These are phyloP conservation scores for Suillus plorans DNA, from an alignment of 768 basidiomycete genomes.

Conservation along the genomic window DNA sequence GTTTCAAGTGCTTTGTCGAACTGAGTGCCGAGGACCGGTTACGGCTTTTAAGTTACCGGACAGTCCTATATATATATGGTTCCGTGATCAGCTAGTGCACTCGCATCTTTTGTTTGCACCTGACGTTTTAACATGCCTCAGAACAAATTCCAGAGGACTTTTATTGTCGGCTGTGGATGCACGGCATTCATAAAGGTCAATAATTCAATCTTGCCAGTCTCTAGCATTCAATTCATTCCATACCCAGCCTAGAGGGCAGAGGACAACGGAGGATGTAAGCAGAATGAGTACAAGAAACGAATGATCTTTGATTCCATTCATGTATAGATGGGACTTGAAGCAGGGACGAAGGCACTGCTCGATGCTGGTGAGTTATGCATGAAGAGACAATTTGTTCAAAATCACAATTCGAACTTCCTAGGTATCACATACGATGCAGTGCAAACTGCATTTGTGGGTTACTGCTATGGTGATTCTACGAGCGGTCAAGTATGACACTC, in stretches of 20 bases:
- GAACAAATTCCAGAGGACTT: conserved; percentile 35
- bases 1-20: not conserved
- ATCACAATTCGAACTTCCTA: conserved; percentile 20
- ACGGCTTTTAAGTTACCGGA: not conserved
- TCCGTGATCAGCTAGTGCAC: not conserved
- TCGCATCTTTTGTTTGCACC: not conserved
- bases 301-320: not conserved
- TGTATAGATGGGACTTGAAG: conserved; percentile 80
- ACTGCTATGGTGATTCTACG: conserved; percentile 79
- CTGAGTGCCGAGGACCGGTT: not conserved
- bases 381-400: not conserved
- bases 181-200: conserved; percentile 78
- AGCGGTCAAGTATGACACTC: conserved; percentile 57
- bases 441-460: conserved; percentile 74
- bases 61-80: not conserved
- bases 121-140: not conserved
- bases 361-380: conserved; percentile 59
- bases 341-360: conserved; percentile 81
- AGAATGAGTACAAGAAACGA: not conserved
- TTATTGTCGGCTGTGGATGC: conserved; percentile 71
- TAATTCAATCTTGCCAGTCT: not conserved
- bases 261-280: conserved; percentile 71
- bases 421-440: conserved; percentile 83
- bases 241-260: conserved; percentile 59
- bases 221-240: conserved; percentile 9